Base-by-base conservation (phyloP, 129 eudicot species). In the Solidago caesia region DNA sequence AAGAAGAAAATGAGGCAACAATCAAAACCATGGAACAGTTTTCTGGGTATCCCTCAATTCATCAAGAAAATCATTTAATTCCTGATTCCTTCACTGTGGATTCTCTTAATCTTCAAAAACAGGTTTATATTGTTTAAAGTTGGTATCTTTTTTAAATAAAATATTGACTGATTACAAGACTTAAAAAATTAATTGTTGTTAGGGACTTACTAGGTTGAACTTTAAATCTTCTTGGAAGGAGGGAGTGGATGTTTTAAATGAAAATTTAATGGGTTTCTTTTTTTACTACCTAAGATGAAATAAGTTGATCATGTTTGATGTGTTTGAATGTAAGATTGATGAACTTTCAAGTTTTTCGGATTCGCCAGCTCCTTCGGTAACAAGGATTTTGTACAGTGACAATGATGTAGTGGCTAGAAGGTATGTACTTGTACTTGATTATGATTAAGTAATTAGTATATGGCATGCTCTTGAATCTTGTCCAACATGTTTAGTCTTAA, bases 281-380 rank as follows among this genome's bases (percentile, higher is more conserved):
- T 33, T 33, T 33, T 33, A 33, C 3, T 33, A 33, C 2, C 39
- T 33, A 33, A 33, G 39, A 33, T 33, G 39, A 33, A 33, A 33
- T 33, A 33, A 33, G 14, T 74, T 77, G 70, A 71, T 70, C 27
- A 43, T 44, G 16, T 73, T 8, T 73, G 42, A 33, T 41, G 44
- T 72, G 67, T 70, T 79, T 46, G 39, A 52, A 64, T 81, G 48
- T 42, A 74, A 92, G 98, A 90, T 94, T 70, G 96, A 90, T 74
- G 93, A 88, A 79, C 80, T 94, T 69, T 76, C 97, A 44, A 83
- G 86, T 74, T 85, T 94, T 78, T 94, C 98, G 29, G 98, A 94
- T 85, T 72, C 98, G 76, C 86, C 97, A 6, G 85, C 92, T 9
- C 98, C 98, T 46, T 85, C 98, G 3, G 97, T 94, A 6, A 94